Evolutionary conservation across 2,329 filamentous ascomycete species (phyloP), one percentile per base, ranked within the genome.

Genomic region (Dothistroma pini): DNA sequence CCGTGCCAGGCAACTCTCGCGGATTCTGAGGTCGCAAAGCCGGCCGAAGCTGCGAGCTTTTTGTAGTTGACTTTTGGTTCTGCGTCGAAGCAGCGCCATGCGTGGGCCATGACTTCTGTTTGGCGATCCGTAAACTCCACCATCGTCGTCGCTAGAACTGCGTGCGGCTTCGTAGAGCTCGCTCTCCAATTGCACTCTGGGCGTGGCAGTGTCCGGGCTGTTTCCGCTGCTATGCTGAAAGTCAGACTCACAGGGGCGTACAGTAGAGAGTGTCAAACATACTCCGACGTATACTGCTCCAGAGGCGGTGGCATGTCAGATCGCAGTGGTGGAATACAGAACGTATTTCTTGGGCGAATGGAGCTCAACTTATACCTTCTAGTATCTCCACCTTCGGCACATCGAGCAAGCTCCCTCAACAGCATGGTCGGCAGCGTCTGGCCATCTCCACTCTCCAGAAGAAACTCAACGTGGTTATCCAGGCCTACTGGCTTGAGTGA

Each of bases 21-120:
- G 4, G 61, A 63, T 10, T 38, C 49, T 11, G 16, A 9, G 44
- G 58, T 63, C 2, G 57, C 57, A 47, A 57, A 50, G 11, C 57
- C 61, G 4, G 47, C 54, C 4, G 54, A 38, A n/a, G 35, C 32
- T 6, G 61, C 57, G 10, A 63, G 50, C 41, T 60, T 63, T 16
- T 57, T 10, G 55, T 41, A 63, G 52, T 60, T 54, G 41, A 63
- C 54, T 34, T 63, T 63, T n/a, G 61, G 57, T n/a, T 57, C 54
- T 9, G 21, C 57, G 1, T 63, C 61, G 32, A 63, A 60, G 34
- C 61, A 63, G n/a, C 47, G 48, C 54, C 61, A 63, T 2, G 61
- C 61, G 19, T 35, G 14, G 14, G 61, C 49, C 54, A 63, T 54
- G 31, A 63, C 32, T 22, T 52, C 21, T 19, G 25, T 35, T 54